Percentiles rank a stretch among this genome's conserved stretches.
These are phyloP conservation scores for Lentinula novae-zelandiae DNA, from an alignment of 1,284 basidiomycete genomes.

Conservation along the genomic window DNA sequence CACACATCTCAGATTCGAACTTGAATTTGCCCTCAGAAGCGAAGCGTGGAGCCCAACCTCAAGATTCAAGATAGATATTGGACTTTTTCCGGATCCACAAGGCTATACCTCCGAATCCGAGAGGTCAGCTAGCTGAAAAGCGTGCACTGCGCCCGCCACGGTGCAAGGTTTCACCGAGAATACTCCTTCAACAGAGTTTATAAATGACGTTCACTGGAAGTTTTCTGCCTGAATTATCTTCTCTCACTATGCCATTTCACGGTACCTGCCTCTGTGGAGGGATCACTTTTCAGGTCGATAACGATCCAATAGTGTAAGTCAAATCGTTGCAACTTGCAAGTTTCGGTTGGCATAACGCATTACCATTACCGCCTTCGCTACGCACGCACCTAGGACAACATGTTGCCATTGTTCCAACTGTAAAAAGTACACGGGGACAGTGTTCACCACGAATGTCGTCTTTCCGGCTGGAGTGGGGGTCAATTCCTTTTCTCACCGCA, in stretches of 20 bases:
- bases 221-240: not conserved
- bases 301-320: not conserved
- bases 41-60: too few species aligned
- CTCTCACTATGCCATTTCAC: not conserved
- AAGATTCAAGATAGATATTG: too few species aligned
- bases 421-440: not conserved
- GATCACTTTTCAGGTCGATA: not conserved
- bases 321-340: constrained; percentile 23
- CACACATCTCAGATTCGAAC: too few species aligned
- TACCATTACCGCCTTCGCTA: constrained; percentile 51
- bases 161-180: too few species aligned
- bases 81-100: too few species aligned
- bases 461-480: not conserved
- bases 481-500: not conserved
- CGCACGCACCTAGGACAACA: constrained; percentile 32
- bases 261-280: not conserved
- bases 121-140: too few species aligned
- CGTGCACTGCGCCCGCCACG: too few species aligned
- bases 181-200: too few species aligned
- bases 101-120: too few species aligned
- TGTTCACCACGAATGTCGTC: not conserved
- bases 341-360: too few species aligned
- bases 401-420: not conserved
- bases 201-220: not conserved
- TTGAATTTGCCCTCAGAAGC: too few species aligned